These are phyloP conservation scores for Phaeoacremonium minimum DNA, from an alignment of 2,329 filamentous ascomycete genomes.

Conservation along the genomic window DNA sequence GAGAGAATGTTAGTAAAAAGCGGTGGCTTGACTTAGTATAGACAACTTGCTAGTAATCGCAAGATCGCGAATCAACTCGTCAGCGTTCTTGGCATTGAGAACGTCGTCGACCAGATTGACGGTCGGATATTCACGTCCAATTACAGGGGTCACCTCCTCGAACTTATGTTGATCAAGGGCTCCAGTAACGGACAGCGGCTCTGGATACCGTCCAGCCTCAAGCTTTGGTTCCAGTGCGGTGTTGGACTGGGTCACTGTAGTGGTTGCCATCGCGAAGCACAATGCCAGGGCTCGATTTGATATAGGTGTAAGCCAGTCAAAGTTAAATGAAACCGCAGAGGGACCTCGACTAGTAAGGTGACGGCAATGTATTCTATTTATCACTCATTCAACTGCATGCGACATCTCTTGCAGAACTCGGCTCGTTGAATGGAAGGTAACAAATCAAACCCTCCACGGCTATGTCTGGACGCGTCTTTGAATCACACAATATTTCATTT, in stretches of 20 bases:
- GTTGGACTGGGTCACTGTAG: not conserved
- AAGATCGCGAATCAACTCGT: conserved; percentile 7
- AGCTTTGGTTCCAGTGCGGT: not conserved
- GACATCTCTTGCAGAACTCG: not conserved
- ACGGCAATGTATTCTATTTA: not conserved
- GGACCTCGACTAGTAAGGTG: not conserved
- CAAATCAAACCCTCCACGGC: too few relatives aligned
- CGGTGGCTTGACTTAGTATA: not conserved
- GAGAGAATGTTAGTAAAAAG: not conserved
- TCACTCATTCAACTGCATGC: not conserved
- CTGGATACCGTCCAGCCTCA: conserved; percentile 2
- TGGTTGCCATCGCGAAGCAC: not conserved
- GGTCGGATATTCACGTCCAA: conserved; percentile 7
- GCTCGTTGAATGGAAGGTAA: not conserved
- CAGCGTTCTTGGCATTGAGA: conserved; percentile 5
- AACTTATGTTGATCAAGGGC: conserved; percentile 5
- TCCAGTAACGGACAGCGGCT: conserved; percentile 7
- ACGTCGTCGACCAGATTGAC: conserved; percentile 10
- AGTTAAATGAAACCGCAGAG: not conserved
- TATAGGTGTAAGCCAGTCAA: not conserved
- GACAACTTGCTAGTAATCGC: conserved; percentile 6
- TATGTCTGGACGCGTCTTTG: not conserved
- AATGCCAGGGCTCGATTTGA: not conserved
- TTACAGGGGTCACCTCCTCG: conserved; percentile 9
- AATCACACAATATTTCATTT: not conserved